Conservation (phyloP, 2,329 filamentous ascomycete genomes). For the Nigrospora osmanthi region DNA sequence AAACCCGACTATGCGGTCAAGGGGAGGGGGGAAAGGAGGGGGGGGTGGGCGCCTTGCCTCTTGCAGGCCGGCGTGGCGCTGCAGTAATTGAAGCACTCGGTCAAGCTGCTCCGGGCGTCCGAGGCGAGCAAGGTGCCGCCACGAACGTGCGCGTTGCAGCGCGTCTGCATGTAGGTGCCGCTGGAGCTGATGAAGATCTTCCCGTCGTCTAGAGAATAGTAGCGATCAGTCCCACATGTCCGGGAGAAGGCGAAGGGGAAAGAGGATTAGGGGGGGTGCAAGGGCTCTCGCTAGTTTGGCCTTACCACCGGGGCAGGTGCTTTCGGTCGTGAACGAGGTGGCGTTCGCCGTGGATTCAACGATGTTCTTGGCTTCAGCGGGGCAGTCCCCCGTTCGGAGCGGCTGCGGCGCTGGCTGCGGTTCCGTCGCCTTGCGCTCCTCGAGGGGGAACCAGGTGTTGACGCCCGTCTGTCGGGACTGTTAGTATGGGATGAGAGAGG, state of each 20-base stretch:
- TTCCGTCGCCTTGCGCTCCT: neutral
- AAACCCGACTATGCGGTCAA: no score
- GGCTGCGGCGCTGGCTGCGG: neutral
- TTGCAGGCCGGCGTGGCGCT: neutral
- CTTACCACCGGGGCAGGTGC: neutral
- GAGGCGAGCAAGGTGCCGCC: neutral
- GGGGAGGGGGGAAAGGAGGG: neutral
- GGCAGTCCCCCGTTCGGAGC: neutral
- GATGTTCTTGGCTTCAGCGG: neutral
- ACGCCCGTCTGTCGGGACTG: neutral
- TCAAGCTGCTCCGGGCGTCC: neutral
- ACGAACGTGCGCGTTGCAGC: neutral
- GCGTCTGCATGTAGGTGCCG: neutral
- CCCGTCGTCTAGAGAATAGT: neutral
- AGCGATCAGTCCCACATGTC: no score
- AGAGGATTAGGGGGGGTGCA: no score
- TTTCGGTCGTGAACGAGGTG: neutral
- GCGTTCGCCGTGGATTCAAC: neutral
- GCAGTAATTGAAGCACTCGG: neutral
- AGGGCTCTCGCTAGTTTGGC: no score
- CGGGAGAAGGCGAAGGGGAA: no score
- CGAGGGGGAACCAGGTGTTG: neutral
- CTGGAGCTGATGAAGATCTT: neutral
- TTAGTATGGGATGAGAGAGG: no score
- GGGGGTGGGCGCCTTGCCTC: neutral